A percentile compares a stretch with the other conserved stretches of the same genome.
These are phyloP conservation scores for Conticribra guillardii DNA, from an alignment of 108 stramenopile species.

Conservation along the genomic window DNA sequence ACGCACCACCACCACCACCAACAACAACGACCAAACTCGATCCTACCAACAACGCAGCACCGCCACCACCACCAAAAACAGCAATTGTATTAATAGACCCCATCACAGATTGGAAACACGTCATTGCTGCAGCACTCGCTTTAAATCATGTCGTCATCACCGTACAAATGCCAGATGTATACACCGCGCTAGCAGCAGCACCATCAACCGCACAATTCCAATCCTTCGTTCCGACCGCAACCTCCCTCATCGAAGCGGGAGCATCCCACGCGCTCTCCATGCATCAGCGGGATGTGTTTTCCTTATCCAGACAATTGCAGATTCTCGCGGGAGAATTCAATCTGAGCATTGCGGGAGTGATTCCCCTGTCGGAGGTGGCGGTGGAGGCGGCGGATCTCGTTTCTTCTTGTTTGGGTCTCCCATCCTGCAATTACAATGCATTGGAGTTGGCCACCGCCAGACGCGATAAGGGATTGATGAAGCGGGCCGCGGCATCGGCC, in stretches of 20 bases:
- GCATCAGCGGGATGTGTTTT: conserved; percentile 27
- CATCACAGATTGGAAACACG: conserved; percentile 33
- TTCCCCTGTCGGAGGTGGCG: conserved; percentile 36
- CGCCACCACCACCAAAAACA: too few species aligned
- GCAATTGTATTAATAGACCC: conserved; percentile 35
- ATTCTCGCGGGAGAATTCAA: background rate
- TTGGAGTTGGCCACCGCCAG: conserved; percentile 31
- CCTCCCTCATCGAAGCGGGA: conserved; percentile 10
- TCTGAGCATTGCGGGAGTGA: conserved; percentile 12
- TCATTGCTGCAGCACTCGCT: conserved; percentile 18
- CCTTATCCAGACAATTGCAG: conserved; percentile 5
- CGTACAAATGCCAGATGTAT: conserved; percentile 16
- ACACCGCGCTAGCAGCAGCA: background rate
- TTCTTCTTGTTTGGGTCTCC: conserved; percentile 26
- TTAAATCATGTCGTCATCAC: conserved; percentile 12
- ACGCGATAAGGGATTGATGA: conserved; percentile 55
- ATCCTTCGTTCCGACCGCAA: conserved; percentile 23
- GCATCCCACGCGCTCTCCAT: conserved; percentile 9
- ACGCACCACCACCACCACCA: too few species aligned
- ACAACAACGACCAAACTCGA: too few species aligned
- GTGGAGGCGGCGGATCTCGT: conserved; percentile 42
- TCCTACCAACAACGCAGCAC: too few species aligned
- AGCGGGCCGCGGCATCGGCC: conserved; percentile 30
- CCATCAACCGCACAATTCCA: too few species aligned
- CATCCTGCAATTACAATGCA: conserved; percentile 36